Evolutionary conservation across 108 stramenopile species (phyloP).

Genomic region (Cyclotella baltica): DNA sequence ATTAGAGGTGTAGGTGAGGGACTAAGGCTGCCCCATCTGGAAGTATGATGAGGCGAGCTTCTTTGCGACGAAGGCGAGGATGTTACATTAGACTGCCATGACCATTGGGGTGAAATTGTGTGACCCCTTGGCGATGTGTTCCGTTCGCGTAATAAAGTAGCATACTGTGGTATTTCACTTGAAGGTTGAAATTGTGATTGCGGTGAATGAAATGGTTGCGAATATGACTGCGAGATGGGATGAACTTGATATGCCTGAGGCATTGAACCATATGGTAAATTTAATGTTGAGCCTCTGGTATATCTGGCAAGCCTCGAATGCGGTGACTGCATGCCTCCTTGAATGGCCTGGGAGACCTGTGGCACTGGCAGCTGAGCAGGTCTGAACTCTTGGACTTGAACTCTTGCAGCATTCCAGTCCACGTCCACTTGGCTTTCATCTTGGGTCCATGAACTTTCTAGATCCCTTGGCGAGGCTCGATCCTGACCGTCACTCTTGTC

Average conservation of each 20-base stretch:
- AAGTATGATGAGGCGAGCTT: slow-evolving; percentile 6
- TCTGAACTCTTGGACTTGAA: background rate
- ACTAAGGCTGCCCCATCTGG: slow-evolving; percentile 4
- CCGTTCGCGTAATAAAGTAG: background rate
- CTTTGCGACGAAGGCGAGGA: slow-evolving; percentile 10
- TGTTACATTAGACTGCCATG: background rate
- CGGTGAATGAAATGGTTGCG: background rate
- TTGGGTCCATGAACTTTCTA: background rate
- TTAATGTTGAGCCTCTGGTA: background rate
- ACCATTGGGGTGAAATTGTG: slow-evolving; percentile 7
- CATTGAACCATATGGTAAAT: background rate
- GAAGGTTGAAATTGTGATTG: slow-evolving; percentile 12
- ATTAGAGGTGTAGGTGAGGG: slow-evolving; percentile 5
- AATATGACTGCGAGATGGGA: slow-evolving; percentile 4
- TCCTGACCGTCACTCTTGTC: slow-evolving; percentile 1
- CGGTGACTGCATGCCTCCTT: background rate
- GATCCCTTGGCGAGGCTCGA: background rate
- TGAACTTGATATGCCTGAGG: slow-evolving; percentile 11
- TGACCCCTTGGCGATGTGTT: background rate
- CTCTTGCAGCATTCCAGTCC: background rate
- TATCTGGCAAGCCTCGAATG: slow-evolving; percentile 15
- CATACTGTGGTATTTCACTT: background rate
- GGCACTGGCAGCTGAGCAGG: background rate
- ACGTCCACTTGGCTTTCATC: background rate
- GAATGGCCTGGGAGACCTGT: background rate